Percentiles rank a stretch among this genome's conserved stretches.
These are phyloP conservation scores for Entelexis paramagnoliae DNA, from an alignment of 1,139 yeast genomes.

Conservation along the genomic window DNA sequence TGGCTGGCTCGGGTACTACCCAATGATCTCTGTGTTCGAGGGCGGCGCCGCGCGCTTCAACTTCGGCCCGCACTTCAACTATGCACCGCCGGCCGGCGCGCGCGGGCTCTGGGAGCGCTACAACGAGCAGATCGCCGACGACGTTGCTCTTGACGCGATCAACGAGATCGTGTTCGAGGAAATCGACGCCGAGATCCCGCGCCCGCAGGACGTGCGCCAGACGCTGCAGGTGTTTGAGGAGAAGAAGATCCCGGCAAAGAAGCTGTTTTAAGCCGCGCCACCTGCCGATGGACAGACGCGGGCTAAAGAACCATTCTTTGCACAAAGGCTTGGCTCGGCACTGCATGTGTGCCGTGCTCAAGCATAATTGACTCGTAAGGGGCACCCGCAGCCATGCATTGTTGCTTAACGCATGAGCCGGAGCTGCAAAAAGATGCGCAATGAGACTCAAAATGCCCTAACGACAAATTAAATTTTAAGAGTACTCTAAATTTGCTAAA, in stretches of 20 bases:
- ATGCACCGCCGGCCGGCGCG: slow-evolving; percentile 20
- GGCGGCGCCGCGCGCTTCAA: slow-evolving; percentile 67
- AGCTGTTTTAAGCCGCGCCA: slow-evolving; percentile 9
- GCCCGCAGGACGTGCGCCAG: slow-evolving; percentile 3
- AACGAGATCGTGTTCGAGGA: slow-evolving; percentile 65
- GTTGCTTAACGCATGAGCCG: too few species aligned
- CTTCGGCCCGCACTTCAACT: slow-evolving; percentile 43
- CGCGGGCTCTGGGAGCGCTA: slow-evolving; percentile 50
- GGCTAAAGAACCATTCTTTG: too few species aligned
- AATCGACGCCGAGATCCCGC: slow-evolving; percentile 13
- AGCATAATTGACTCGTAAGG: too few species aligned
- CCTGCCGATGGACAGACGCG: too few species aligned
- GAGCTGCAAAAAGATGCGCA: too few species aligned
- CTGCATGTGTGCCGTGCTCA: too few species aligned
- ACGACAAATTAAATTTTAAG: too few species aligned
- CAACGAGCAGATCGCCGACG: slow-evolving; percentile 65
- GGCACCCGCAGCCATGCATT: too few species aligned
- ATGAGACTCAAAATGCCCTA: too few species aligned
- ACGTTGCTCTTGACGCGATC: slow-evolving; percentile 67
- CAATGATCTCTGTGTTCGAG: slow-evolving; percentile 73
- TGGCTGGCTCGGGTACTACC: slow-evolving; percentile 81
- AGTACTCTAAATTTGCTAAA: too few species aligned
- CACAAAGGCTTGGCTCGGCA: too few species aligned
- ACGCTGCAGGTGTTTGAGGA: slow-evolving; percentile 9
- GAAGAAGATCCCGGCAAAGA: slow-evolving; percentile 5